Conservation (phyloP, 768 basidiomycete species). For the Macrolepiota fuliginosa region DNA sequence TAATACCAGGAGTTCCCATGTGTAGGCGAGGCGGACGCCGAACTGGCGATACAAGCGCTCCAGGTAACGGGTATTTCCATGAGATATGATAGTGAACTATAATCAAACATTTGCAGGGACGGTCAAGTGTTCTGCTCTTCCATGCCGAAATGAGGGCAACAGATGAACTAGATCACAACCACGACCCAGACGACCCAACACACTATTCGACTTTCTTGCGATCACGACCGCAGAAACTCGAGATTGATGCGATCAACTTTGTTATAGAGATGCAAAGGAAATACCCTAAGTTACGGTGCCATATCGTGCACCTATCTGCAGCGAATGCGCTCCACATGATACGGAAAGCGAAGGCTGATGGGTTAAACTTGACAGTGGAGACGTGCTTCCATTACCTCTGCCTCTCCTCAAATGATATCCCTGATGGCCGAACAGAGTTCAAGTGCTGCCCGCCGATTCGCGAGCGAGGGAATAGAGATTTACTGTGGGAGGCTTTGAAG, state of each 20-base stretch:
- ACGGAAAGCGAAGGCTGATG: slow-evolving; percentile 59
- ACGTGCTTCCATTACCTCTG: slow-evolving; percentile 98
- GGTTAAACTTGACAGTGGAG: slow-evolving; percentile 82
- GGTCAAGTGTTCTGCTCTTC: slow-evolving; percentile 75
- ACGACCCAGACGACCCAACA: slow-evolving; percentile 34
- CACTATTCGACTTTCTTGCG: slow-evolving; percentile 79
- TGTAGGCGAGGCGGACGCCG: slow-evolving; percentile 69
- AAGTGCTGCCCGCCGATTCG: slow-evolving; percentile 98
- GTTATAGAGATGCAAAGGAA: slow-evolving; percentile 62
- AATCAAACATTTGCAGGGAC: slow-evolving; percentile 40
- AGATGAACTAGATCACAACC: slow-evolving; percentile 8
- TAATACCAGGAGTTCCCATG: slow-evolving; percentile 83
- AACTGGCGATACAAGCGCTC: slow-evolving; percentile 68
- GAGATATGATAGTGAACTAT: slow-evolving; percentile 7
- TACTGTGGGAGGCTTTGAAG: slow-evolving; percentile 77
- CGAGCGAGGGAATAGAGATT: slow-evolving; percentile 63
- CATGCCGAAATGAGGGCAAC: slow-evolving; percentile 76
- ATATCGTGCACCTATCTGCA: slow-evolving; percentile 95
- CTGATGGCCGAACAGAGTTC: slow-evolving; percentile 77
- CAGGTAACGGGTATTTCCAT: slow-evolving; percentile 44
- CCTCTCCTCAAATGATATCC: slow-evolving; percentile 70
- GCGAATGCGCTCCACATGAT: slow-evolving; percentile 77
- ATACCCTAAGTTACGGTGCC: slow-evolving; percentile 73
- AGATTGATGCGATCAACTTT: slow-evolving; percentile 77
- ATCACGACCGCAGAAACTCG: slow-evolving; percentile 80